These are phyloP conservation scores for Anthracocystis walkeri DNA, from an alignment of 1,284 basidiomycete species.

Conservation along the genomic window DNA sequence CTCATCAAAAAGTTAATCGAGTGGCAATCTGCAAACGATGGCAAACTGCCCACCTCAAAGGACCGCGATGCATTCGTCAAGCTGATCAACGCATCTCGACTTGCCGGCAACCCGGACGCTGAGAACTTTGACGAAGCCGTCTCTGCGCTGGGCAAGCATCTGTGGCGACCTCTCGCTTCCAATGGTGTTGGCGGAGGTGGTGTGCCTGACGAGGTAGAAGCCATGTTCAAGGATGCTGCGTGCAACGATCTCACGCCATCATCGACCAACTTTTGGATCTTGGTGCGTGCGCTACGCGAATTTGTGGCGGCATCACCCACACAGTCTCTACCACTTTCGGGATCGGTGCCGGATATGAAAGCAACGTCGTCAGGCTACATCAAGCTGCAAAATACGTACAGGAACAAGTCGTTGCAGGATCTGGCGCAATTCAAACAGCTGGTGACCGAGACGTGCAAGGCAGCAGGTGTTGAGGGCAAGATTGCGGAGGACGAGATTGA, in stretches of 20 bases:
- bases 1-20: constrained; percentile 80
- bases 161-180: constrained; percentile 63
- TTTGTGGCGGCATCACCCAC: constrained; percentile 71
- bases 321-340: constrained; percentile 73
- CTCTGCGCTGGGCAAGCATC: constrained; percentile 60
- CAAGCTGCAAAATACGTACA: constrained; percentile 82
- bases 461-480: constrained; percentile 39
- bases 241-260: constrained; percentile 70
- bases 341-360: constrained; percentile 94
- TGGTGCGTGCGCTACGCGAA: constrained; percentile 81
- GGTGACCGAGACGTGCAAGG: constrained; percentile 62
- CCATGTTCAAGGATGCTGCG: constrained; percentile 75
- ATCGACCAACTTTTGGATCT: constrained; percentile 82
- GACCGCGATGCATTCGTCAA: constrained; percentile 86
- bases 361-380: constrained; percentile 87
- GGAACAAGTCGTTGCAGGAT: constrained; percentile 78
- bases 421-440: constrained; percentile 72
- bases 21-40: constrained; percentile 75
- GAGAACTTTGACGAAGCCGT: constrained; percentile 85
- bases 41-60: constrained; percentile 73
- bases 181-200: constrained; percentile 43
- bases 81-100: constrained; percentile 73
- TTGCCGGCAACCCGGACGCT: constrained; percentile 80
- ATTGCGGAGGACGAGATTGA: constrained; percentile 75
- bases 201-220: constrained; percentile 52